phyloP scores from a whole-genome alignment of 2,329 filamentous ascomycete genomes.

The Alternaria panax region DNA sequence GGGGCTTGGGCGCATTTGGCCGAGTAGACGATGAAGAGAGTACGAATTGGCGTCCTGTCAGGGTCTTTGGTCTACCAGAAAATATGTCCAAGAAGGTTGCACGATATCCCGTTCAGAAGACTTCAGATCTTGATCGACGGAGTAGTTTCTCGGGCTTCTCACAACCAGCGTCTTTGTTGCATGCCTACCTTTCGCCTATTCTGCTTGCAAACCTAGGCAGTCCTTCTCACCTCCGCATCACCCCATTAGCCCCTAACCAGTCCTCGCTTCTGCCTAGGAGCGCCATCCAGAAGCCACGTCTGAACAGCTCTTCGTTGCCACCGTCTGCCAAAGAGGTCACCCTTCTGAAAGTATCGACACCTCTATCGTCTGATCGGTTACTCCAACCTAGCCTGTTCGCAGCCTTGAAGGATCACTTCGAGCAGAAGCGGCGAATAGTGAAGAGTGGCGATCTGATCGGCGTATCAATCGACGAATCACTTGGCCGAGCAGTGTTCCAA shows the following conservation, averaged over 20 bases:
- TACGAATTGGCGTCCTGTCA: slow-evolving; percentile 79
- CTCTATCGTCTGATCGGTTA: slow-evolving; percentile 82
- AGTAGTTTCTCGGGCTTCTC: slow-evolving; percentile 56
- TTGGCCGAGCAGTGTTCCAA: slow-evolving; percentile 84
- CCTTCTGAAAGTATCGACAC: slow-evolving; percentile 86
- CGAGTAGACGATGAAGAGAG: slow-evolving; percentile 68
- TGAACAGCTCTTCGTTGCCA: slow-evolving; percentile 58
- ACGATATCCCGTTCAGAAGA: slow-evolving; percentile 62
- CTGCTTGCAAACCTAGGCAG: slow-evolving; percentile 85
- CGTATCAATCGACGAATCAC: slow-evolving; percentile 83
- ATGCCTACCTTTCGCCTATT: slow-evolving; percentile 81
- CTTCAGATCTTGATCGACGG: slow-evolving; percentile 51
- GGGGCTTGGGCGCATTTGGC: slow-evolving; percentile 72
- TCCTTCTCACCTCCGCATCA: slow-evolving; percentile 79
- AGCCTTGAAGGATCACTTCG: slow-evolving; percentile 87
- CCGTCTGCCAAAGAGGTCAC: slow-evolving; percentile 79
- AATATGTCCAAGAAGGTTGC: slow-evolving; percentile 63
- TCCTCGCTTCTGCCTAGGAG: slow-evolving; percentile 40
- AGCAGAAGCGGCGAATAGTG: slow-evolving; percentile 79
- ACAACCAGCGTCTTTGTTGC: slow-evolving; percentile 32
- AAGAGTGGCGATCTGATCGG: slow-evolving; percentile 88
- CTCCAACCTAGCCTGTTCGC: slow-evolving; percentile 87
- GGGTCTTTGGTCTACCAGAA: slow-evolving; percentile 88
- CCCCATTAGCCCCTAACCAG: slow-evolving; percentile 68
- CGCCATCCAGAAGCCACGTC: slow-evolving; percentile 53